Percentiles rank a stretch among this genome's conserved stretches.
Conservation (phyloP, 768 basidiomycete genomes). For the Rhizopogon roseolus region DNA sequence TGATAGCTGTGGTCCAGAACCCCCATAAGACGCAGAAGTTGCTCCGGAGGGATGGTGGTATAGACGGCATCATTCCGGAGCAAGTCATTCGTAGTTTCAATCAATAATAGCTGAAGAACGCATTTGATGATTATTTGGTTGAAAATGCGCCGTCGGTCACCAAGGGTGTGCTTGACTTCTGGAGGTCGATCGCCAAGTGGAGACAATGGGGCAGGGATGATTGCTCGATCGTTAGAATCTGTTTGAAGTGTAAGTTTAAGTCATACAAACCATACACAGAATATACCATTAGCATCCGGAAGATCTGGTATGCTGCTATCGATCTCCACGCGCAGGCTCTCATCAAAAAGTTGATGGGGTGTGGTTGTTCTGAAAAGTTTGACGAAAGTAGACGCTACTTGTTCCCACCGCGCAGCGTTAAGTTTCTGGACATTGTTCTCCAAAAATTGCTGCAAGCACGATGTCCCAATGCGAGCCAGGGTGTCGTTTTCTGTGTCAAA, state of each 20-base stretch:
- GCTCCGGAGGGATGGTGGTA: conserved; percentile 88
- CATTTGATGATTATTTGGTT: conserved; percentile 99
- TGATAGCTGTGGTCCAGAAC: conserved; percentile 97
- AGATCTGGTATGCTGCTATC: conserved; percentile 53
- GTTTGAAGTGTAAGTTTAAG: conserved; percentile 8
- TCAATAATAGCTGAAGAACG: conserved; percentile 90
- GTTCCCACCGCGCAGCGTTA: conserved; percentile 82
- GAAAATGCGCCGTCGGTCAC: conserved; percentile 82
- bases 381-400: conserved; percentile 87
- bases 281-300: conserved; percentile 39
- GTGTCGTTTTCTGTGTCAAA: conserved; percentile 85
- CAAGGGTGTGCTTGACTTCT: conserved; percentile 50
- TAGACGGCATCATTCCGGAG: conserved; percentile 92
- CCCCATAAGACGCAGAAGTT: conserved; percentile 89
- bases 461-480: conserved; percentile 93
- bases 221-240: conserved; percentile 64
- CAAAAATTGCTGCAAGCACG: conserved; percentile 92
- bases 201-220: conserved; percentile 86
- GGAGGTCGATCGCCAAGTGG: conserved; percentile 57
- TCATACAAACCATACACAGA: neutral
- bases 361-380: conserved; percentile 97
- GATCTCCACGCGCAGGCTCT: conserved; percentile 80
- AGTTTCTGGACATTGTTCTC: conserved; percentile 91
- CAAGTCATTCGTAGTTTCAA: conserved; percentile 95
- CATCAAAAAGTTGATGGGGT: conserved; percentile 95